phyloP scores from a whole-genome alignment of 257 asterid genomes.

The Nicotiana sylvestris region DNA sequence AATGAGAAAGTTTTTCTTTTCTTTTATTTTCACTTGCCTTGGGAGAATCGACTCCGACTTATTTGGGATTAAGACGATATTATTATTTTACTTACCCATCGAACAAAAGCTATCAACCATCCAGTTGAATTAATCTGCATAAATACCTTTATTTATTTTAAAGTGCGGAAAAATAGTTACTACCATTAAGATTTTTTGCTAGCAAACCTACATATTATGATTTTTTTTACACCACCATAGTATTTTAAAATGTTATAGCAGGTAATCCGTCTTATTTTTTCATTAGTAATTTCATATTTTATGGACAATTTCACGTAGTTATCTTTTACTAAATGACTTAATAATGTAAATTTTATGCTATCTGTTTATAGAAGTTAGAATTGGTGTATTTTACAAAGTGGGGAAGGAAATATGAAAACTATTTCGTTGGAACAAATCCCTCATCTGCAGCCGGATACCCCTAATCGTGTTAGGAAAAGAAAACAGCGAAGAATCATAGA shows the following conservation, averaged over 20 bases:
- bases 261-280: too few species aligned
- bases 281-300: too few species aligned
- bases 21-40: neutral
- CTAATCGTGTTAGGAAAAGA: neutral
- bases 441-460: neutral
- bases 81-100: neutral
- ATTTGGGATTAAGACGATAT: neutral
- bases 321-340: too few species aligned
- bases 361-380: too few species aligned
- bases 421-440: neutral
- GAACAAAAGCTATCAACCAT: too few species aligned
- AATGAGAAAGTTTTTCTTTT: neutral
- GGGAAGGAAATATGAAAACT: neutral
- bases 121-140: too few species aligned
- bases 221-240: too few species aligned
- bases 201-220: neutral
- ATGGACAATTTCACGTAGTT: too few species aligned
- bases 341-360: too few species aligned
- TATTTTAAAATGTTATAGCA: too few species aligned
- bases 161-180: neutral
- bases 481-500: neutral
- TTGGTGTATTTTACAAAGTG: neutral
- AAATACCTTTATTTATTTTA: too few species aligned
- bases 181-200: neutral
- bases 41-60: neutral